Percentiles rank a stretch among this genome's conserved stretches.
These are phyloP conservation scores for Sonneratia caseolaris DNA, from an alignment of 345 rosid species.

Conservation along the genomic window DNA sequence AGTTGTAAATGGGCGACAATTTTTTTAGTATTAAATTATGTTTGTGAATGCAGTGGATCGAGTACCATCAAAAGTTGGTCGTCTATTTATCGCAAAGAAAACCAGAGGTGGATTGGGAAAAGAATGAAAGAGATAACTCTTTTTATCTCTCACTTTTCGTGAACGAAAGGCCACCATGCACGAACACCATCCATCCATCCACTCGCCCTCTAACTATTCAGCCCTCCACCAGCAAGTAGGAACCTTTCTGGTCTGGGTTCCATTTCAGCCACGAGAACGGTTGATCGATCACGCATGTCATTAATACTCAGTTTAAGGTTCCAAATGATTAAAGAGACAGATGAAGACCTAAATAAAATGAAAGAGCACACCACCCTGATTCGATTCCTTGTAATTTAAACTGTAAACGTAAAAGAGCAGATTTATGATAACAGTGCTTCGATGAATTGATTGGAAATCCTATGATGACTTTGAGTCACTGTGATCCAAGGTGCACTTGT, in stretches of 20 bases:
- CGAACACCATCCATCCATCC: slow-evolving; percentile 1
- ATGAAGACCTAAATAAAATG: too few species aligned
- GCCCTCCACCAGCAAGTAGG: not conserved
- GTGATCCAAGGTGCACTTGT: too few species aligned
- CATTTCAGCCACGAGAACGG: not conserved
- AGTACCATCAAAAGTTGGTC: not conserved
- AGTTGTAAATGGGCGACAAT: too few species aligned
- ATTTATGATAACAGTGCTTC: not conserved
- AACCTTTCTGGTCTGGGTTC: not conserved
- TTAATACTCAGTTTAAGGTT: too few species aligned
- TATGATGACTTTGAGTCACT: not conserved
- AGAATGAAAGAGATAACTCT: not conserved
- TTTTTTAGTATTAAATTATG: too few species aligned
- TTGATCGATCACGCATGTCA: not conserved
- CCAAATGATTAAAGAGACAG: not conserved
- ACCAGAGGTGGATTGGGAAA: not conserved
- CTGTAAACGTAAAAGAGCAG: not conserved
- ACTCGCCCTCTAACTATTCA: not conserved
- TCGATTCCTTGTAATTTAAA: not conserved
- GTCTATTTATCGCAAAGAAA: not conserved
- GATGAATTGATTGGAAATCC: not conserved
- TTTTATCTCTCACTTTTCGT: not conserved
- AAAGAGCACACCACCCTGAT: too few species aligned
- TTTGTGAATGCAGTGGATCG: too few species aligned
- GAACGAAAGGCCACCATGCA: not conserved